phyloP scores from a whole-genome alignment of 805 yeast species.

The Sugiyamaella marilandica region DNA sequence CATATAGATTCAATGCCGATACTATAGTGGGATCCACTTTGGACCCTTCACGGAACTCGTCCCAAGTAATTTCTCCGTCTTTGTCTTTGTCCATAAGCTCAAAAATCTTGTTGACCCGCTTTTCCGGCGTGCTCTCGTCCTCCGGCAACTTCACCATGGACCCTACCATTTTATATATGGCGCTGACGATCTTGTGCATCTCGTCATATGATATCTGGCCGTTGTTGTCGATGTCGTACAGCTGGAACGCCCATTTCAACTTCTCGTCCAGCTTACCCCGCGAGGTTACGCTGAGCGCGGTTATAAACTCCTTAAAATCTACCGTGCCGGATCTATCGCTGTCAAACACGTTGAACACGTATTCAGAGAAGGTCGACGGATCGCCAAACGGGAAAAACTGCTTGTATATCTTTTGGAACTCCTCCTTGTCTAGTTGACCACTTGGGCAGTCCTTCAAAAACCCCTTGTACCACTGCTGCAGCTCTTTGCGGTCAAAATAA shows the following conservation, averaged over 20 bases:
- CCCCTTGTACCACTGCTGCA: constrained; percentile 98
- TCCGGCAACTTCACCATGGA: constrained; percentile 83
- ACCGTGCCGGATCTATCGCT: constrained; percentile 72
- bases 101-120: constrained; percentile 79
- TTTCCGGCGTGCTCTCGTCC: constrained; percentile 89
- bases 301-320: constrained; percentile 88
- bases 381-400: constrained; percentile 99
- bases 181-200: constrained; percentile 69
- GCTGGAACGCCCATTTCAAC: constrained; percentile 80
- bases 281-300: constrained; percentile 80
- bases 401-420: constrained; percentile 85
- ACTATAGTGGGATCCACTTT: constrained; percentile 73
- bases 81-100: constrained; percentile 63
- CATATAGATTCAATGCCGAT: constrained; percentile 72
- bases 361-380: constrained; percentile 84
- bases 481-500: constrained; percentile 85
- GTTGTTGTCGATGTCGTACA: constrained; percentile 78
- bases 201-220: constrained; percentile 75
- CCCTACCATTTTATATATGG: constrained; percentile 94
- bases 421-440: constrained; percentile 81
- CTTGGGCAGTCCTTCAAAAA: constrained; percentile 89
- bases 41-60: constrained; percentile 79
- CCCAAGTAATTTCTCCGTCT: constrained; percentile 65
- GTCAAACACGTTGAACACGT: constrained; percentile 86
- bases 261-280: constrained; percentile 84